Percentiles rank a stretch among this genome's conserved stretches.
Evolutionary conservation across 345 rosid species (phyloP).

Genomic region (Microcos paniculata): DNA sequence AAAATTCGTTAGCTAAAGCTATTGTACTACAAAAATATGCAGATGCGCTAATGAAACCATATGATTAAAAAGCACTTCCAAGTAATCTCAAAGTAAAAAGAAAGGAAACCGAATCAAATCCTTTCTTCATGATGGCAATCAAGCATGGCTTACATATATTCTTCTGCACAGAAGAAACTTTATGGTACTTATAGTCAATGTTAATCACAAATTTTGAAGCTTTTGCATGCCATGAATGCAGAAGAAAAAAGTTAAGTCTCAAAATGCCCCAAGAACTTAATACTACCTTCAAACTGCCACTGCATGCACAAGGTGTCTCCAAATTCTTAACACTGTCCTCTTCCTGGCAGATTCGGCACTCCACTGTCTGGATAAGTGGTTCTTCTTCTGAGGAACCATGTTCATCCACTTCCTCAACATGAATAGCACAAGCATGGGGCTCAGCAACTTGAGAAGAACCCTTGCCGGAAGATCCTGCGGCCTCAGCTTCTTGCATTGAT

Average conservation of each 20-base stretch:
- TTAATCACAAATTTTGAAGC: background rate
- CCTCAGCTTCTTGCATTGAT: constrained; percentile 24
- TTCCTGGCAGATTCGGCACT: constrained; percentile 98
- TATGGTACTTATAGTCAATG: background rate
- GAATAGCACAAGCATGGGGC: constrained; percentile 30
- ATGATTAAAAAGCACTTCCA: background rate
- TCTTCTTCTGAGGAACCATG: constrained; percentile 38
- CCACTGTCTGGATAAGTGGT: constrained; percentile 73
- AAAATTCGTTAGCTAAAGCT: constrained; percentile 10
- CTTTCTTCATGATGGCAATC: background rate
- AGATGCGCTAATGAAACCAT: background rate
- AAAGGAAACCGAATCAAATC: background rate
- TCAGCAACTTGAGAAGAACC: constrained; percentile 35
- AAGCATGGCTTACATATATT: background rate
- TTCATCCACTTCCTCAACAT: constrained; percentile 30
- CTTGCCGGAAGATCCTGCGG: constrained; percentile 38
- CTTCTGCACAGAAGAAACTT: background rate
- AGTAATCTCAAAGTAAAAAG: background rate
- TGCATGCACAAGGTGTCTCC: constrained; percentile 90
- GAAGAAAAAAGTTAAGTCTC: background rate
- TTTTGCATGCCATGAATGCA: background rate
- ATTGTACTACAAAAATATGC: background rate
- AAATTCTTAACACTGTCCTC: constrained; percentile 71
- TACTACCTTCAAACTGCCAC: constrained; percentile 98
- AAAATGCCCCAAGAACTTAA: background rate